phyloP scores from a whole-genome alignment of 306 rosid species.

The Cyamopsis tetragonoloba region DNA sequence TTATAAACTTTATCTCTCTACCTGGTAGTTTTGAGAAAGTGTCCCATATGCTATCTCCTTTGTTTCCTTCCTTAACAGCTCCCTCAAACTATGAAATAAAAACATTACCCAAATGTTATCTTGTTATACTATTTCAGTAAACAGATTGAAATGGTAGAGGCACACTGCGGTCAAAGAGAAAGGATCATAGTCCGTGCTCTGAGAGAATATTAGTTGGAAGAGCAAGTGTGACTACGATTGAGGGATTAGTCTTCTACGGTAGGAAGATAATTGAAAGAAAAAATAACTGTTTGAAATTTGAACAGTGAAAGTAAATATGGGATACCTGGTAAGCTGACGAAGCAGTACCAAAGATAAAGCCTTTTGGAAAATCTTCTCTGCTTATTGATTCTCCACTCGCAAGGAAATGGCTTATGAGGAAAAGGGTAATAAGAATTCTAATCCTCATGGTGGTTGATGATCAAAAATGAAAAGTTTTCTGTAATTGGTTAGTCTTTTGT shows the following conservation, averaged over 20 bases:
- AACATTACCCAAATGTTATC: background rate
- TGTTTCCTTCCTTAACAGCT: conserved; percentile 86
- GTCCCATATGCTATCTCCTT: conserved; percentile 85
- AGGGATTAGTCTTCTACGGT: too few relatives aligned
- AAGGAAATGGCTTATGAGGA: conserved; percentile 31
- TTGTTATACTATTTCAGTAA: background rate
- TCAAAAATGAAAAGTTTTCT: conserved; percentile 1
- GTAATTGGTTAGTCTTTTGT: background rate
- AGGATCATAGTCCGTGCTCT: too few relatives aligned
- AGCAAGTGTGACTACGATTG: too few relatives aligned
- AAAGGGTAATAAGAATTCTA: conserved; percentile 13
- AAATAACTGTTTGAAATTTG: too few relatives aligned
- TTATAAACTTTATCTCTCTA: conserved; percentile 17
- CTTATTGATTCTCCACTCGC: conserved; percentile 48
- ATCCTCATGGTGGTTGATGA: conserved; percentile 45
- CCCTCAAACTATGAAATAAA: conserved; percentile 64
- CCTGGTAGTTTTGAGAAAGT: conserved; percentile 75
- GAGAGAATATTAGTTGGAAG: too few relatives aligned
- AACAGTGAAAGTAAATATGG: background rate
- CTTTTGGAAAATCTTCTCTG: conserved; percentile 80
- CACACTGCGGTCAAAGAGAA: too few relatives aligned
- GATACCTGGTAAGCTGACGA: conserved; percentile 94
- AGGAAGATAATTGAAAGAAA: too few relatives aligned
- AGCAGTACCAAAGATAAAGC: conserved; percentile 89
- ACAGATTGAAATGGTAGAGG: background rate